Evolutionary conservation across 1,139 yeast species (phyloP).

Genomic region (Candida frijolesensis): DNA sequence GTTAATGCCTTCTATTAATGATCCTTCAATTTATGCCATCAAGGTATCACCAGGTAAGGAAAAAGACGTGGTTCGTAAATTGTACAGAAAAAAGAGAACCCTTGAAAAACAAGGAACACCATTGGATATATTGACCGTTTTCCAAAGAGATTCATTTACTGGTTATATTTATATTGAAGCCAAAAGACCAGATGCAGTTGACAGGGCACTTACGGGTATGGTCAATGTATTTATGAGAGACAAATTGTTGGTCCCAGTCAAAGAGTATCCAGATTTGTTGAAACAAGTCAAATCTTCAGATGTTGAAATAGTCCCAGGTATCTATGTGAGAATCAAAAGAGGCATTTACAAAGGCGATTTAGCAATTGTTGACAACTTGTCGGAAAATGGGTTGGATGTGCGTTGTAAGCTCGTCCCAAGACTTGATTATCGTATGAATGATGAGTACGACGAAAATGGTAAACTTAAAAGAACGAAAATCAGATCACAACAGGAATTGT

Average conservation of each 20-base stretch:
- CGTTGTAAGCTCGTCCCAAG: slow-evolving; percentile 91
- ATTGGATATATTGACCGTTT: slow-evolving; percentile 81
- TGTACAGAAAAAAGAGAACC: slow-evolving; percentile 77
- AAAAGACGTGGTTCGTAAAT: slow-evolving; percentile 82
- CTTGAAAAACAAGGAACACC: slow-evolving; percentile 64
- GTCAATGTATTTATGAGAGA: slow-evolving; percentile 75
- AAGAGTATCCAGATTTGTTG: slow-evolving; percentile 90
- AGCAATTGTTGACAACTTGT: slow-evolving; percentile 89
- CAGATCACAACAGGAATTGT: slow-evolving; percentile 83
- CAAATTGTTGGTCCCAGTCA: slow-evolving; percentile 88
- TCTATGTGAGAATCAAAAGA: slow-evolving; percentile 85
- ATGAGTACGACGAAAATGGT: slow-evolving; percentile 59
- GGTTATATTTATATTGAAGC: slow-evolving; percentile 96
- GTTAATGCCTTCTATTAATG: slow-evolving; percentile 92
- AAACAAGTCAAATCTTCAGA: slow-evolving; percentile 90
- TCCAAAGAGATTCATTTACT: slow-evolving; percentile 89
- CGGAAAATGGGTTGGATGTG: slow-evolving; percentile 94
- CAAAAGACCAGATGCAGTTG: slow-evolving; percentile 88
- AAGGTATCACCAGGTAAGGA: slow-evolving; percentile 93
- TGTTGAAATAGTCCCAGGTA: slow-evolving; percentile 86
- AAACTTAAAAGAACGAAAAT: slow-evolving; percentile 54
- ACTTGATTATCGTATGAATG: slow-evolving; percentile 80
- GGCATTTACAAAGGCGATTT: slow-evolving; percentile 93
- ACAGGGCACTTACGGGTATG: slow-evolving; percentile 83
- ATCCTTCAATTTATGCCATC: slow-evolving; percentile 95